A percentile compares a stretch with the other conserved stretches of the same genome.
Evolutionary conservation across 2,329 filamentous ascomycete genomes (phyloP).

Genomic region (Plenodomus lindquistii): DNA sequence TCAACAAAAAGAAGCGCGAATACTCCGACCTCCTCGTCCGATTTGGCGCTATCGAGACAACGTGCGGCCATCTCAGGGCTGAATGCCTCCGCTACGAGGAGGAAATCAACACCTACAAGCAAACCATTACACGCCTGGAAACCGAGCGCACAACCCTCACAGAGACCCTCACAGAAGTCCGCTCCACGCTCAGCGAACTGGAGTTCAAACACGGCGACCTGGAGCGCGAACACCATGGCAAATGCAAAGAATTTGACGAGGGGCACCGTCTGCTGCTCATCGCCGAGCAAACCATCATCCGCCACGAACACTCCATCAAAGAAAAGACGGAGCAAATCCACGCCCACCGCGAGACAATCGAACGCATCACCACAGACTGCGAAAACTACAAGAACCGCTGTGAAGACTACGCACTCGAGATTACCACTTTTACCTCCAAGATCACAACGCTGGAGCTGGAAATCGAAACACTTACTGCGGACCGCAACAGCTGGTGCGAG

Average conservation of each 20-base stretch:
- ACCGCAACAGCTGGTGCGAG: constrained; percentile 3
- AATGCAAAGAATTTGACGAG: constrained; percentile 5
- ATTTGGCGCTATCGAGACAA: neutral
- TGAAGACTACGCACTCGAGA: constrained; percentile 1
- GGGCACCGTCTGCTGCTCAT: constrained; percentile 7
- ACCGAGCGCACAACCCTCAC: constrained; percentile 5
- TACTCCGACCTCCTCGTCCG: neutral
- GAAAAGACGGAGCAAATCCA: constrained; percentile 6
- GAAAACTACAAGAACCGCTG: constrained; percentile 1
- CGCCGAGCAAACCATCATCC: constrained; percentile 1
- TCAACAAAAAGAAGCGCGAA: constrained; percentile 1
- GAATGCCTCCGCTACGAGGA: constrained; percentile 4
- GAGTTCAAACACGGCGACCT: constrained; percentile 3
- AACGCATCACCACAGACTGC: constrained; percentile 4
- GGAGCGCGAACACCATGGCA: constrained; percentile 2
- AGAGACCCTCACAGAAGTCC: neutral
- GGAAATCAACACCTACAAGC: constrained; percentile 1
- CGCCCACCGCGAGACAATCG: constrained; percentile 5
- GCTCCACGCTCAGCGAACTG: neutral
- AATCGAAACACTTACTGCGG: constrained; percentile 3
- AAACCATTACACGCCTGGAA: constrained; percentile 1
- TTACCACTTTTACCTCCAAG: neutral
- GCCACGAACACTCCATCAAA: constrained; percentile 4
- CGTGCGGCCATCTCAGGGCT: constrained; percentile 4
- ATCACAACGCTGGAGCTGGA: constrained; percentile 1